Evolutionary conservation across 139 green algal species (phyloP).

Genomic region (Chlorella sp.): DNA sequence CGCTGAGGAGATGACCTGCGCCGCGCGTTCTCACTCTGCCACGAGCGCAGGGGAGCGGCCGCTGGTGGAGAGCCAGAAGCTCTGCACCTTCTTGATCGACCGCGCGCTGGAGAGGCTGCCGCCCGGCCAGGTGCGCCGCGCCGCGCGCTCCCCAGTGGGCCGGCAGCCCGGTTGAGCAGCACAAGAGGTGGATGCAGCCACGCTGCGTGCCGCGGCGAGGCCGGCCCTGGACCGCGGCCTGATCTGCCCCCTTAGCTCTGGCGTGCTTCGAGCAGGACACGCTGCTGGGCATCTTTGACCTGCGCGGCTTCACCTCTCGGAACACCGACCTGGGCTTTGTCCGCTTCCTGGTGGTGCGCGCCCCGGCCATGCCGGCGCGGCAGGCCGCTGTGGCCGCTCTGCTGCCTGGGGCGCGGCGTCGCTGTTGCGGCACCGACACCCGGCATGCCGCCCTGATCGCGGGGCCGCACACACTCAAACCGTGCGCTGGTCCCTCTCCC

Average conservation of each 20-base stretch:
- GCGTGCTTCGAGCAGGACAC: constrained; percentile 71
- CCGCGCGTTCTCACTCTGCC: too few species aligned
- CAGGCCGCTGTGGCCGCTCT: background rate
- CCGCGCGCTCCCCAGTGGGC: background rate
- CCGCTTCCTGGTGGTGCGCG: constrained; percentile 90
- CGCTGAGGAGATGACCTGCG: too few species aligned
- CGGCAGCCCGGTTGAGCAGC: constrained; percentile 33
- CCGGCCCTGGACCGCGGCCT: too few species aligned
- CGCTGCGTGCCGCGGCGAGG: too few species aligned
- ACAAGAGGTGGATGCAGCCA: too few species aligned
- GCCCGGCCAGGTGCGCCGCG: background rate
- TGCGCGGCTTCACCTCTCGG: constrained; percentile 73
- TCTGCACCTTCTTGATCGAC: constrained; percentile 77
- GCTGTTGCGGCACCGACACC: too few species aligned
- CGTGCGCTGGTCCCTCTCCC: too few species aligned
- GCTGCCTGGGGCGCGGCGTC: background rate
- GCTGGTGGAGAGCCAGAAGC: constrained; percentile 66
- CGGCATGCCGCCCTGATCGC: too few species aligned
- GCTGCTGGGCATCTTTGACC: constrained; percentile 93
- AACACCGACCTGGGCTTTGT: constrained; percentile 92
- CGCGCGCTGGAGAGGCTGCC: constrained; percentile 56
- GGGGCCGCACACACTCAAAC: too few species aligned
- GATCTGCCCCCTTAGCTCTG: too few species aligned
- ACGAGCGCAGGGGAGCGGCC: too few species aligned
- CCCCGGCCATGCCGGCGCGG: too few species aligned